Base-by-base conservation (phyloP, 2,329 filamentous ascomycete species). In the Epichloe elymi region DNA sequence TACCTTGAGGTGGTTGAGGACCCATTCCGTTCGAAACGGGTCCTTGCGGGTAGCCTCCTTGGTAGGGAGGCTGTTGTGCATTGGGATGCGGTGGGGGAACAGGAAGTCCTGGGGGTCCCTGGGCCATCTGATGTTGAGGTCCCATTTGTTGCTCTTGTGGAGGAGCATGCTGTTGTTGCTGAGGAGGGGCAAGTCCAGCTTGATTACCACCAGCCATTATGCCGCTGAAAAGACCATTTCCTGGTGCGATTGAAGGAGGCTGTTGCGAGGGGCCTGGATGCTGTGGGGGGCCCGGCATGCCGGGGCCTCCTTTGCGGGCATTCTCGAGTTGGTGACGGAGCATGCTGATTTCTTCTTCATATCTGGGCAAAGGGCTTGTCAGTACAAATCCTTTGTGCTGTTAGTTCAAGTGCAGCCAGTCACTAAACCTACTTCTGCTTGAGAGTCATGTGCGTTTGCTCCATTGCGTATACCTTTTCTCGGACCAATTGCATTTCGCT, bases 401-500 rank as follows among this genome's bases (percentile, higher is more conserved):
- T 45, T 58, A 54, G 23, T 8, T 11, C 10, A 44, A 14, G 26
- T 38, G 14, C 19, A 33, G 20, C 15, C 35, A 48, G 12, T 8
- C 11, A 46, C 30, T 23, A 46, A 37, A 70, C 84, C 65, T 75
- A 97, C 91, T 96, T 95, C 68, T 83, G 78, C 74, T 97, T 97
- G 63, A 96, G 82, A 49, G 80, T 81, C 61, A 91, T 78, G 63
- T 97, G 93, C 46, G 84, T 81, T 65, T 94, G 89, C 68, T 98
- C 93, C 67, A 98, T 82, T 60, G 87, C 81, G 63, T 88, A 96
- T 54, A 98, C 88, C 70, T 95, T 96, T 65, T 90, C 85, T 56
- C 90, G 79, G 47, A 98, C 88, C 63, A 95, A 79, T 65, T 95
- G 88, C 78, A 97, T 93, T 71, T 98, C 93, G 63, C 91, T 85